A percentile compares a stretch with the other conserved stretches of the same genome.
These are phyloP conservation scores for Exophiala bonariae DNA, from an alignment of 2,329 filamentous ascomycete species.

Conservation along the genomic window DNA sequence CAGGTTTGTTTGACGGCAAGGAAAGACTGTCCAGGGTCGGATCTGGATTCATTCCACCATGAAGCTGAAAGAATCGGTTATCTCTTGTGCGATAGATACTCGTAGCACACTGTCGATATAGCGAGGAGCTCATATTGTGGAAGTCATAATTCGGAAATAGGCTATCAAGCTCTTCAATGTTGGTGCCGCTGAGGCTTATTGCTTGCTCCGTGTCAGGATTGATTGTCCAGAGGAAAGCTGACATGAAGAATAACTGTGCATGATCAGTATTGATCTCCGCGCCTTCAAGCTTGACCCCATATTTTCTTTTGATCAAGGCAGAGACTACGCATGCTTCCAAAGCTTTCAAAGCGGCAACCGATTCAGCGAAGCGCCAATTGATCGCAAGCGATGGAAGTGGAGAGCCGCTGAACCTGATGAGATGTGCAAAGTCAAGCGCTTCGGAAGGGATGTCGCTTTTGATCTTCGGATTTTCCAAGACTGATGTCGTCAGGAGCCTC, in stretches of 20 bases:
- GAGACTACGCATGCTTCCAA: constrained; percentile 50
- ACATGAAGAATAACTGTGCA: constrained; percentile 47
- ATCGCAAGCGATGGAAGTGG: constrained; percentile 50
- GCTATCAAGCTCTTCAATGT: constrained; percentile 15
- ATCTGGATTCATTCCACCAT: constrained; percentile 49
- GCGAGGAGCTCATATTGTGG: constrained; percentile 63
- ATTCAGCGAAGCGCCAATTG: constrained; percentile 59
- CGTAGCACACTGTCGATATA: constrained; percentile 30
- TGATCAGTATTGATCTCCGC: constrained; percentile 51
- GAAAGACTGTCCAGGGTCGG: constrained; percentile 41
- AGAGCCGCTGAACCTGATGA: constrained; percentile 45
- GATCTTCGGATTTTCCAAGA: constrained; percentile 52
- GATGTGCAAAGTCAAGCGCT: constrained; percentile 36
- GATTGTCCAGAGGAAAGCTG: constrained; percentile 36
- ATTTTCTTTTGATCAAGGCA: constrained; percentile 48
- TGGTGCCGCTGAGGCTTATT: constrained; percentile 19
- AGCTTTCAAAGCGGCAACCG: constrained; percentile 50
- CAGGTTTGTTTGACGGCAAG: constrained; percentile 33
- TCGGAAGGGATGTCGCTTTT: constrained; percentile 45
- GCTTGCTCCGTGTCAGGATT: constrained; percentile 32
- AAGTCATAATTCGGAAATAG: constrained; percentile 59
- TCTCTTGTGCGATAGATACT: constrained; percentile 52
- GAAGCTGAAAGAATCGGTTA: constrained; percentile 47
- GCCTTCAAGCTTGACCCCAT: constrained; percentile 39
- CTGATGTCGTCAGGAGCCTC: constrained; percentile 37